Evolutionary conservation across 192 early-diverging fungal species (phyloP), one percentile per base, ranked within the genome.

Genomic region (Blastocladiella britannica): DNA sequence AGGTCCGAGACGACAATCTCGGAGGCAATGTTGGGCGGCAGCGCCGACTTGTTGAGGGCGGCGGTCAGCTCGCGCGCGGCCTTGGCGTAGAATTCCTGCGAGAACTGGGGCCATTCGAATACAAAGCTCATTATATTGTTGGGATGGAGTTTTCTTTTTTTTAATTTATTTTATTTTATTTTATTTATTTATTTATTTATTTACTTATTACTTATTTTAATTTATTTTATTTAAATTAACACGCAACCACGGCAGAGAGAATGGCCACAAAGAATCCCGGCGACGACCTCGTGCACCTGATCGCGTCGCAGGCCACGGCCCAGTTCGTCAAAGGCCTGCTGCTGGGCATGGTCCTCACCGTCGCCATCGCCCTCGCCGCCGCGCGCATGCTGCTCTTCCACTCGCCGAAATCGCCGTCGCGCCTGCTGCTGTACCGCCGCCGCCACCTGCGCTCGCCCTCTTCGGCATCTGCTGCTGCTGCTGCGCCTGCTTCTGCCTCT

Each of bases 41-140:
- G 93, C 62, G 86, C 85, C 28, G 85, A 88, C 60, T 90, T 91
- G 73, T 96, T 96, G 26, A 99, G 78, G 20, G 95, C 93, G 20
- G 76, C 77, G 29, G 88, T 85, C 24, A 99, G 76, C 67, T 89
- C 82, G 28, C 76, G 70, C 63, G 82, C 78, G 24, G 93, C 92
- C 63, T 88, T 79, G 22, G 83, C 76, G 55, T 89, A 82, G 64
- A 99, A 95, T 57, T 85, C 84, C 29, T 72, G 66, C 62, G 80
- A 81, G 69, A 99, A 97, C 25, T 76, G 67, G 18, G 88, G 86
- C 95, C 95, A 99, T 66, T 88, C 91, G 70, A 98, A 88, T 64
- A 84, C 88, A 75, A 98, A 98, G 25, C 85, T 79, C 89, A 93
- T 93, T n/a, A n/a, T n/a, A n/a, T n/a, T n/a, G n/a, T n/a, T n/a